phyloP scores from a whole-genome alignment of 83 land plant genomes.

The Larix sibirica region DNA sequence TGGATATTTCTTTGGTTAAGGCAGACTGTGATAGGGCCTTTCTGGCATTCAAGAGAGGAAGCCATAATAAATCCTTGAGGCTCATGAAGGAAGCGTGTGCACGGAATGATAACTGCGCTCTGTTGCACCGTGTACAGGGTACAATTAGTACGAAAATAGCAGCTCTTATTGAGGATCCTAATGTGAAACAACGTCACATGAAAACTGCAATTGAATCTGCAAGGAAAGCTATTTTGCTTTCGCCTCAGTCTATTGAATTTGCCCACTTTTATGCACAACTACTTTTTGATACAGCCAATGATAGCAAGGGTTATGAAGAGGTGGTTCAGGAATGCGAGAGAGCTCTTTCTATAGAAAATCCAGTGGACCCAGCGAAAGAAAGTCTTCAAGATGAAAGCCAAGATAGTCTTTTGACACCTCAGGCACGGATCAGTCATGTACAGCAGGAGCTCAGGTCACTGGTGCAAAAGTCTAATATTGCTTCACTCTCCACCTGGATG shows the following conservation, averaged over 20 bases:
- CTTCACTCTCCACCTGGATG: constrained; percentile 90
- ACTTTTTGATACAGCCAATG: constrained; percentile 71
- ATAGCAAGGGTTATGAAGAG: constrained; percentile 73
- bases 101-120: constrained; percentile 35
- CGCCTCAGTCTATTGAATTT: constrained; percentile 77
- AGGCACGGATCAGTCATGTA: constrained; percentile 67
- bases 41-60: constrained; percentile 76
- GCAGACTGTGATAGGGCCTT: constrained; percentile 83
- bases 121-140: constrained; percentile 72
- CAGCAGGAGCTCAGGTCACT: constrained; percentile 64
- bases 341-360: constrained; percentile 60
- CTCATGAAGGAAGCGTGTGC: constrained; percentile 64
- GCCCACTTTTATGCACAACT: constrained; percentile 80
- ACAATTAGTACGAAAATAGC: constrained; percentile 72
- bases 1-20: constrained; percentile 34
- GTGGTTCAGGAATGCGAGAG: constrained; percentile 81
- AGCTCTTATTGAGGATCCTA: constrained; percentile 67
- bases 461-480: constrained; percentile 77
- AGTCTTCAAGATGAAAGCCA: constrained; percentile 68
- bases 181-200: constrained; percentile 67
- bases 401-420: constrained; percentile 49
- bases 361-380: constrained; percentile 85
- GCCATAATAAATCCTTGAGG: constrained; percentile 73
- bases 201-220: constrained; percentile 75
- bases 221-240: constrained; percentile 43